Evolutionary conservation across 768 basidiomycete species (phyloP).

Genomic region (Tephrocybe sp.): DNA sequence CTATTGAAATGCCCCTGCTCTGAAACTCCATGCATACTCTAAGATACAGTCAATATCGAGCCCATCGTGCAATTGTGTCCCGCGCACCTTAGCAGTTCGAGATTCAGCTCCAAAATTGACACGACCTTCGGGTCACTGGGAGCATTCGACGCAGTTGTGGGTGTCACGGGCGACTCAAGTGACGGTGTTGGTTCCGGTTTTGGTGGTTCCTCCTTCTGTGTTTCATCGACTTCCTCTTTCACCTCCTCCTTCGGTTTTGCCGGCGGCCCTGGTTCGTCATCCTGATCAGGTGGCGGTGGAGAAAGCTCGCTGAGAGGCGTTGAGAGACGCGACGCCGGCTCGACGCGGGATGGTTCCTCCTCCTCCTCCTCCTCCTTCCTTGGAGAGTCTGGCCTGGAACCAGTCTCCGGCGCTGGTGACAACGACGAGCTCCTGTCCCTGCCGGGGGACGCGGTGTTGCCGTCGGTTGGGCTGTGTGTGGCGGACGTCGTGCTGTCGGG

Average conservation of each 20-base stretch:
- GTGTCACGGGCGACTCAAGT: conserved; percentile 11
- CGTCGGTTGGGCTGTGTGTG: conserved; percentile 23
- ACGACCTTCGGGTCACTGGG: conserved; percentile 47
- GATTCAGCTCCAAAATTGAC: conserved; percentile 65
- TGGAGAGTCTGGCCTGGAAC: conserved; percentile 32
- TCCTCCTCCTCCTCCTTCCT: conserved; percentile 26
- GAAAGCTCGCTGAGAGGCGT: conserved; percentile 81
- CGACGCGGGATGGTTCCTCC: conserved; percentile 18
- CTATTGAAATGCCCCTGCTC: conserved; percentile 42
- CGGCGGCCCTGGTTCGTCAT: conserved; percentile 20
- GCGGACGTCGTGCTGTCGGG: conserved; percentile 26
- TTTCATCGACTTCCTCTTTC: neutral
- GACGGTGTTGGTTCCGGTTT: conserved; percentile 9
- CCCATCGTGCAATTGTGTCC: conserved; percentile 3
- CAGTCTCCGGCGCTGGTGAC: conserved; percentile 52
- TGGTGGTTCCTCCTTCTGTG: neutral
- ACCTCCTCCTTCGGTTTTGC: conserved; percentile 16
- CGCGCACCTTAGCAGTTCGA: conserved; percentile 66
- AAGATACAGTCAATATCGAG: conserved; percentile 4
- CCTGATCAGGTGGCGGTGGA: conserved; percentile 48
- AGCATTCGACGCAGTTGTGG: conserved; percentile 21
- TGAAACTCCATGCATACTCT: conserved; percentile 69
- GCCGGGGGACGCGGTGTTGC: conserved; percentile 26
- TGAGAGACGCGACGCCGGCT: conserved; percentile 51
- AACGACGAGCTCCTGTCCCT: conserved; percentile 56